Conservation (phyloP, 1,284 basidiomycete species). For the Jaminaea rosea region DNA sequence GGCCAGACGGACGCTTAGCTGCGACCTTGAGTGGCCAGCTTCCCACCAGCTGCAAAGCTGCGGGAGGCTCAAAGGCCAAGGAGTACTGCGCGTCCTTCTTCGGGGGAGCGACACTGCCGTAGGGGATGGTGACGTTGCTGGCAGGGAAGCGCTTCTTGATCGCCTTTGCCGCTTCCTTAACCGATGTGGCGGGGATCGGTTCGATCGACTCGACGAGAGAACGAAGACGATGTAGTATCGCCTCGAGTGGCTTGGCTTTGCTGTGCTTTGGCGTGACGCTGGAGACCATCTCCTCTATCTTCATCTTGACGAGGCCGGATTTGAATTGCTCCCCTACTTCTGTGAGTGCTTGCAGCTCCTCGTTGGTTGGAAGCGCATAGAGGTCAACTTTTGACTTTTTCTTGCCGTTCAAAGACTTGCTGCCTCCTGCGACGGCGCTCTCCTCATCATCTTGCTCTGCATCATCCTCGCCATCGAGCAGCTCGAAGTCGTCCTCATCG, state of each 20-base stretch:
- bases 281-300: constrained; percentile 43
- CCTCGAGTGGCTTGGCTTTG: constrained; percentile 32
- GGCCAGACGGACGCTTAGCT: constrained; percentile 27
- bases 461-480: constrained; percentile 5
- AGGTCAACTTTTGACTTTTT: constrained; percentile 39
- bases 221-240: constrained; percentile 34
- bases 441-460: constrained; percentile 11
- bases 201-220: constrained; percentile 19
- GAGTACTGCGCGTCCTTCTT: constrained; percentile 52
- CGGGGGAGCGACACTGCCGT: no score
- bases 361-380: constrained; percentile 52
- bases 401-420: constrained; percentile 19
- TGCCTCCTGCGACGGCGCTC: constrained; percentile 40
- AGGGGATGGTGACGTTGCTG: constrained; percentile 50
- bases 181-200: constrained; percentile 17
- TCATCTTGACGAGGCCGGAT: constrained; percentile 75
- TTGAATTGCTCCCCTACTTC: constrained; percentile 69
- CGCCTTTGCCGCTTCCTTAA: constrained; percentile 26
- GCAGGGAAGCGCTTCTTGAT: constrained; percentile 51
- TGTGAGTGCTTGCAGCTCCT: constrained; percentile 67
- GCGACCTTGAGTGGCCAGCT: constrained; percentile 42
- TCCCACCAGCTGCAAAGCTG: constrained; percentile 59
- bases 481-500: no score
- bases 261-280: constrained; percentile 25
- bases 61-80: constrained; percentile 70